phyloP scores from a whole-genome alignment of 441 rosid species.

The Aleurites moluccanus region DNA sequence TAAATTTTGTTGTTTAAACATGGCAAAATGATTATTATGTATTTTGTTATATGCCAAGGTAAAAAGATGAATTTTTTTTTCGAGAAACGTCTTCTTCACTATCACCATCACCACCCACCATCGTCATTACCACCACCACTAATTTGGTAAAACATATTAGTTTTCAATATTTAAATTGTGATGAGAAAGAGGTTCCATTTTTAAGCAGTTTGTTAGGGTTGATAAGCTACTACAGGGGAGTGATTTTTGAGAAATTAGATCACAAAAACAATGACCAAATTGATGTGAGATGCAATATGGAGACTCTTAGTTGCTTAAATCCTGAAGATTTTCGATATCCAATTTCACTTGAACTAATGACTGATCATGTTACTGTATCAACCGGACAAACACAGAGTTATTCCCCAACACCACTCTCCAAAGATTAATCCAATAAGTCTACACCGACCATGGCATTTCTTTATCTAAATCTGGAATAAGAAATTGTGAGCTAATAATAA shows the following conservation, averaged over 20 bases:
- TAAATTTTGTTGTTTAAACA: no score
- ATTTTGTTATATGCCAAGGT: no score
- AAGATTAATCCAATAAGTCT: slow-evolving; percentile 59
- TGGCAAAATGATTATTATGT: no score
- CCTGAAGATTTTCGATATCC: slow-evolving; percentile 80
- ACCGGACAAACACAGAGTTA: slow-evolving; percentile 67
- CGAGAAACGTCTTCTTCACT: no score
- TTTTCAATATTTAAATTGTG: slow-evolving; percentile 30
- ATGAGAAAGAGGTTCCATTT: slow-evolving; percentile 42
- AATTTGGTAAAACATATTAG: no score
- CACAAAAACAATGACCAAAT: slow-evolving; percentile 28
- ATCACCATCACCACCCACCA: no score
- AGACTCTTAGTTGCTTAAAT: slow-evolving; percentile 47
- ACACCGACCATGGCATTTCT: slow-evolving; percentile 46
- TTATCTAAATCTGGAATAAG: slow-evolving; percentile 34
- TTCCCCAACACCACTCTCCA: slow-evolving; percentile 55
- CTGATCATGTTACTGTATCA: slow-evolving; percentile 66
- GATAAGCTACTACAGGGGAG: slow-evolving; percentile 62
- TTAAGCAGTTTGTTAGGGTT: slow-evolving; percentile 59
- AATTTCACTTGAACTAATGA: slow-evolving; percentile 79
- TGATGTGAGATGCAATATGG: slow-evolving; percentile 35
- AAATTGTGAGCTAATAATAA: slow-evolving; percentile 42
- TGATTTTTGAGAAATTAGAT: slow-evolving; percentile 47
- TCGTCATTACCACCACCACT: no score
- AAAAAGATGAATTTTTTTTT: no score